Evolutionary conservation across 2,329 filamentous ascomycete genomes (phyloP), one percentile per base, ranked within the genome.

Genomic region (Zasmidium angulare): DNA sequence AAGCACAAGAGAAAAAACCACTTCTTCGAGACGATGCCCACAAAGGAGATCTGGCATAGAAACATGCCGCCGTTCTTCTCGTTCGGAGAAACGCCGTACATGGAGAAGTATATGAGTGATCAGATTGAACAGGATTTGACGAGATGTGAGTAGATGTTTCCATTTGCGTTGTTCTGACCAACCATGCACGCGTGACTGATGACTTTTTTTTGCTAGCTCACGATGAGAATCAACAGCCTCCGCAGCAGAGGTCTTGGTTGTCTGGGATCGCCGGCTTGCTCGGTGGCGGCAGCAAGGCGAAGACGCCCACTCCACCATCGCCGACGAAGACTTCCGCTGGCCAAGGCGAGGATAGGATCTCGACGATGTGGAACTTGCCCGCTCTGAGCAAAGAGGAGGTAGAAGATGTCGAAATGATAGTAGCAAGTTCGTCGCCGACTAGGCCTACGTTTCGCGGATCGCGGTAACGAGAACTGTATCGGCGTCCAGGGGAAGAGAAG

Each of bases 21-120:
- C 0, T 72, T 71, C 63, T 66, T 63, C 58, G 66, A 69, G 50
- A 63, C 59, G 14, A 62, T 73, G 59, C 69, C 71, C 3, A 62
- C 58, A 2, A 56, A 63, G 0, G 70, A 72, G 43, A 54, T 69
- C 40, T 73, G 71, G 70, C 66, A 72, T 51, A 62, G 68, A 19
- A 62, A 65, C 23, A 70, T 71, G 64, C 66, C 69, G 24, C 60
- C 64, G 2, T 63, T 57, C 51, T 72, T 73, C 53, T 64, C 67
- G 4, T 72, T 72, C 24, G 70, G 69, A 24, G 71, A 73, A 58
- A 73, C 70, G 46, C 66, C 67, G 29, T 64, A 63, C 36, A 69
- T 69, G 65, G 65, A 69, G 60, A 50, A 61, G 48, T 53, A 62
- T 21, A 56, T 66, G 46, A 70, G 70, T 46, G 57, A 61, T 46